These are phyloP conservation scores for Xylaria castorea DNA, from an alignment of 495 filamentous ascomycete genomes.

Conservation along the genomic window DNA sequence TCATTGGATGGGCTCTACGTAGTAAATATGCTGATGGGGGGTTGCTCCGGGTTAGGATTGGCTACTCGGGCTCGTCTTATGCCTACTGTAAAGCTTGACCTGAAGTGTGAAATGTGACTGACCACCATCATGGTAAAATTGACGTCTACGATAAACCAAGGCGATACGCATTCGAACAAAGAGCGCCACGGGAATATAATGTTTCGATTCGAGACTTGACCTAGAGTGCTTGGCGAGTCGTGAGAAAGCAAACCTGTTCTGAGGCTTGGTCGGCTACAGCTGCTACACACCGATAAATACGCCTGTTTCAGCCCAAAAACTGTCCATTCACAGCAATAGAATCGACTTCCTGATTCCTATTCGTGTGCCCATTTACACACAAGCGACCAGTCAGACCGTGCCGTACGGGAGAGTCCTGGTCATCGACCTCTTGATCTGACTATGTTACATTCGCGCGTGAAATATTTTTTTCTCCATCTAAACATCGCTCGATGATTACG, in stretches of 20 bases:
- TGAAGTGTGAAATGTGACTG: constrained; percentile 8
- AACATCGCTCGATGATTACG: not conserved
- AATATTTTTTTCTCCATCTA: not conserved
- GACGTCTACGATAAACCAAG: constrained; percentile 2
- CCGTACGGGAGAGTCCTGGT: constrained; percentile 9
- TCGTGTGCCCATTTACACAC: constrained; percentile 17
- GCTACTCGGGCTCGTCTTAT: not conserved
- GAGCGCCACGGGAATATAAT: constrained; percentile 4
- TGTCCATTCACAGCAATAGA: constrained; percentile 21
- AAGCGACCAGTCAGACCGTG: constrained; percentile 25
- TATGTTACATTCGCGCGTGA: constrained; percentile 19
- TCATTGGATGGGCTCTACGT: not conserved
- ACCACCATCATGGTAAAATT: too few relatives aligned
- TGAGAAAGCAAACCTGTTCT: not conserved
- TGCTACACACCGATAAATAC: constrained; percentile 14
- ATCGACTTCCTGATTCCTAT: not conserved
- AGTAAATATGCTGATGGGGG: constrained; percentile 19
- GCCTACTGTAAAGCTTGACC: constrained; percentile 5
- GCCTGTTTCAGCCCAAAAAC: constrained; percentile 22
- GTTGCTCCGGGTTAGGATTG: constrained; percentile 16
- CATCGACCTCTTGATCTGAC: constrained; percentile 18
- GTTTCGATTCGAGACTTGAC: constrained; percentile 13
- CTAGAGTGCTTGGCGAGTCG: not conserved
- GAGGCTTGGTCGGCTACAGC: constrained; percentile 8
- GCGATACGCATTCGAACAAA: constrained; percentile 21